Evolutionary conservation across 495 filamentous ascomycete species (phyloP).

Genomic region (Bathelium albidoporum): DNA sequence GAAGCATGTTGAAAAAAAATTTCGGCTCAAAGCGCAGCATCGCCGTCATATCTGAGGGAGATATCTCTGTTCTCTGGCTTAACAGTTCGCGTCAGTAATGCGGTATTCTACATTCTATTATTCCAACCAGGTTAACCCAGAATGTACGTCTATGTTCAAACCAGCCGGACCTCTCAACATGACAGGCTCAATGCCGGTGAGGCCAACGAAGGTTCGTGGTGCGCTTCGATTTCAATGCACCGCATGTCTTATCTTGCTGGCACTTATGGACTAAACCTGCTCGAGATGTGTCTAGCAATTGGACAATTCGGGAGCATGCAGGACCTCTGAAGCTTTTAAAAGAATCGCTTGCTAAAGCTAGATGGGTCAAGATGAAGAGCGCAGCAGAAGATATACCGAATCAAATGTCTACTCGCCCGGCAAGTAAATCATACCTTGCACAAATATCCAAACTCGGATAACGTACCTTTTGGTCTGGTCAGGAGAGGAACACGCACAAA

Average conservation of each 20-base stretch:
- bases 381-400: background rate
- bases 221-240: no score
- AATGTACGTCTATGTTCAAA: slow-evolving; percentile 11
- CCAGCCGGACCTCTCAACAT: slow-evolving; percentile 3
- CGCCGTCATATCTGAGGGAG: no score
- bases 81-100: no score
- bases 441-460: background rate
- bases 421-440: background rate
- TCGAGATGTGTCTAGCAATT: background rate
- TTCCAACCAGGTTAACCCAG: slow-evolving; percentile 14
- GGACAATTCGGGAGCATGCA: background rate
- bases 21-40: no score
- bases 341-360: background rate
- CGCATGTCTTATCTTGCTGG: background rate
- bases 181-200: slow-evolving; percentile 9
- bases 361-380: background rate
- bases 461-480: background rate
- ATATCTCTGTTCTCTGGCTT: no score
- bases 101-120: slow-evolving; percentile 5
- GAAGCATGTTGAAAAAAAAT: no score
- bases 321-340: background rate
- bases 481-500: background rate
- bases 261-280: background rate
- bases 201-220: slow-evolving; percentile 9
- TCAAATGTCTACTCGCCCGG: background rate